These are phyloP conservation scores for Aspergillus sp. DNA, from an alignment of 2,329 filamentous ascomycete species.

Conservation along the genomic window DNA sequence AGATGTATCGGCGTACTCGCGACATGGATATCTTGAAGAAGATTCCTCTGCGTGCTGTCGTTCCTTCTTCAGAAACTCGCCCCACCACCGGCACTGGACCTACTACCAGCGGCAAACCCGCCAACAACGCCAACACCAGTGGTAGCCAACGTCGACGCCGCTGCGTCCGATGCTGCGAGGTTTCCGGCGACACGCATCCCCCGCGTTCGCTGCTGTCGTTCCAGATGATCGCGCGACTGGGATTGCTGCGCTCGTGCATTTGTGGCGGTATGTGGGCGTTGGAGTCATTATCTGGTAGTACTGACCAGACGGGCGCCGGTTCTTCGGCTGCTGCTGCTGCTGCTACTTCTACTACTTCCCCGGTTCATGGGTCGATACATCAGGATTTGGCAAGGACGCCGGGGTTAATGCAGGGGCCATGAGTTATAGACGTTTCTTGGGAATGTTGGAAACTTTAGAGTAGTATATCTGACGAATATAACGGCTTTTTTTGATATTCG, in stretches of 20 bases:
- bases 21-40: slow-evolving; percentile 53
- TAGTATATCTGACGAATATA: neutral
- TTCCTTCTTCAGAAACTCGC: neutral
- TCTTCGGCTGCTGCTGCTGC: neutral
- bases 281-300: slow-evolving; percentile 14
- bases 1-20: slow-evolving; percentile 53
- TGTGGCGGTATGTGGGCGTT: slow-evolving; percentile 36
- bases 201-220: slow-evolving; percentile 29
- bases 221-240: slow-evolving; percentile 31
- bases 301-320: too few species aligned
- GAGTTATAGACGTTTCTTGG: neutral
- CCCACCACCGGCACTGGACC: slow-evolving; percentile 1
- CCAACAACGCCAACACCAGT: slow-evolving; percentile 2
- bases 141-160: slow-evolving; percentile 29
- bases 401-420: slow-evolving; percentile 4
- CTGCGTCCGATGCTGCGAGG: slow-evolving; percentile 54
- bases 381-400: slow-evolving; percentile 6
- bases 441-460: neutral
- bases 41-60: slow-evolving; percentile 22
- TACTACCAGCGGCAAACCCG: slow-evolving; percentile 1
- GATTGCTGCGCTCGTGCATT: slow-evolving; percentile 30
- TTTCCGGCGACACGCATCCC: slow-evolving; percentile 55
- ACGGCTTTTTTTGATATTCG: too few species aligned
- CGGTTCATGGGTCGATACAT: neutral
- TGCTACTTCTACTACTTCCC: neutral